These are phyloP conservation scores for Coemansia furcata DNA, from an alignment of 192 early-diverging fungal genomes.

Conservation along the genomic window DNA sequence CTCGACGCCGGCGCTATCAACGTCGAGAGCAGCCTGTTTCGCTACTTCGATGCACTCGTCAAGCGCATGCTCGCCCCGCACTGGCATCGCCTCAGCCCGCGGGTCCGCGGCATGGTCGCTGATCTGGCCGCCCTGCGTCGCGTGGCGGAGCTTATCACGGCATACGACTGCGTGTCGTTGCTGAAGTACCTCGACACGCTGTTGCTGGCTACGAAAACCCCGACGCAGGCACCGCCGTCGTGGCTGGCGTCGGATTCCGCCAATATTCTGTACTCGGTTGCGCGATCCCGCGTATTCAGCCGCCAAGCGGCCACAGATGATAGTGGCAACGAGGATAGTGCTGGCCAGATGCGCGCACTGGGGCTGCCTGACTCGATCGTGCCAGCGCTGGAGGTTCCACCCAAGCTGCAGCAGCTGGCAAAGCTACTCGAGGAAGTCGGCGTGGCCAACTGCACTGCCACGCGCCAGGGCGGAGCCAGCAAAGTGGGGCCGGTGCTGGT, in stretches of 20 bases:
- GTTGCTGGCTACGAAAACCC: slow-evolving; percentile 57
- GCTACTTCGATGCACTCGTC: slow-evolving; percentile 80
- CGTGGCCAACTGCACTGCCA: slow-evolving; percentile 9
- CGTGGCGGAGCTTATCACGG: slow-evolving; percentile 71
- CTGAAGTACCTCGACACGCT: slow-evolving; percentile 84
- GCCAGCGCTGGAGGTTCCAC: slow-evolving; percentile 84
- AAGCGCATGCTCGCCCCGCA: slow-evolving; percentile 75
- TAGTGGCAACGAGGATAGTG: neutral
- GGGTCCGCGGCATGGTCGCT: slow-evolving; percentile 69
- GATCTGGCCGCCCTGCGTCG: slow-evolving; percentile 75
- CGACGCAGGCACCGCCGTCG: slow-evolving; percentile 31
- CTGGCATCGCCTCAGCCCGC: slow-evolving; percentile 79
- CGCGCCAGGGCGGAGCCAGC: neutral
- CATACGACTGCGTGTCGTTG: slow-evolving; percentile 88
- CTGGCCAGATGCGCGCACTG: slow-evolving; percentile 31
- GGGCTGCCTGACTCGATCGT: slow-evolving; percentile 66
- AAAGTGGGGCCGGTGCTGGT: slow-evolving; percentile 24
- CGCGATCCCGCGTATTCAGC: slow-evolving; percentile 55
- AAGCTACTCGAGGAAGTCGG: slow-evolving; percentile 77
- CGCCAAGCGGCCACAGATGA: neutral
- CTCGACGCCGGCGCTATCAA: slow-evolving; percentile 79
- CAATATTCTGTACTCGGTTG: slow-evolving; percentile 70
- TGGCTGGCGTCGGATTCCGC: slow-evolving; percentile 90
- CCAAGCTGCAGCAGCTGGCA: slow-evolving; percentile 80
- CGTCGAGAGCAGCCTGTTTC: slow-evolving; percentile 82